Evolutionary conservation across 192 early-diverging fungal genomes (phyloP).

Genomic region (Podila horticola): DNA sequence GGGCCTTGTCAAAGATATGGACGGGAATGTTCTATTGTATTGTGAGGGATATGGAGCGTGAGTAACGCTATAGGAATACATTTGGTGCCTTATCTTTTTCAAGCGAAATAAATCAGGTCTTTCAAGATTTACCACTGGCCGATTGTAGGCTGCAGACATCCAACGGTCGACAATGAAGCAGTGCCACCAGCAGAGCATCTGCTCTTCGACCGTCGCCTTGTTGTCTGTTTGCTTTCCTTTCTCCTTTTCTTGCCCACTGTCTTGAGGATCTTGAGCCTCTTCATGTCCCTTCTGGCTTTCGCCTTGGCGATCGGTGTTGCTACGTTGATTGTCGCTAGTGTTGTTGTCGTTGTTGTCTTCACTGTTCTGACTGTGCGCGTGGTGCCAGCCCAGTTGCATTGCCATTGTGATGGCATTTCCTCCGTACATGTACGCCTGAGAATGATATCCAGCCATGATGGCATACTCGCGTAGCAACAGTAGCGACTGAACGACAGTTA

Average conservation of each 20-base stretch:
- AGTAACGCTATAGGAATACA: no score
- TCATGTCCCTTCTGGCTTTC: not conserved
- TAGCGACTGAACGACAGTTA: slow-evolving; percentile 40
- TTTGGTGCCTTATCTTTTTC: no score
- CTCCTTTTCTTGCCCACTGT: not conserved
- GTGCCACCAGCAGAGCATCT: slow-evolving; percentile 53
- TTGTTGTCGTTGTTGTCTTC: not conserved
- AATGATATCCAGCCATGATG: slow-evolving; percentile 45
- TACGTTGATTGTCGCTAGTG: not conserved
- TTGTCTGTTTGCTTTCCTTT: slow-evolving; percentile 16
- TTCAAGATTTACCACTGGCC: slow-evolving; percentile 24
- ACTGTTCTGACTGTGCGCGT: slow-evolving; percentile 1
- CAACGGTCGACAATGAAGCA: slow-evolving; percentile 51
- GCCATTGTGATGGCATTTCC: slow-evolving; percentile 49
- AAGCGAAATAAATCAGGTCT: no score
- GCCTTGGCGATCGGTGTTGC: not conserved
- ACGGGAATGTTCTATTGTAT: slow-evolving; percentile 35
- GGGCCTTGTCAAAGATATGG: slow-evolving; percentile 48
- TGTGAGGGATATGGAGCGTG: not conserved
- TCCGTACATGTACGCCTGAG: slow-evolving; percentile 47
- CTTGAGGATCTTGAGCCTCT: not conserved
- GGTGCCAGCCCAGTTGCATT: slow-evolving; percentile 47
- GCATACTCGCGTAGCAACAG: slow-evolving; percentile 43
- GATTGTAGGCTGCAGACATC: slow-evolving; percentile 41
- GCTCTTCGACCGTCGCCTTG: slow-evolving; percentile 30